A percentile compares a stretch with the other conserved stretches of the same genome.
These are phyloP conservation scores for Cyamopsis tetragonoloba DNA, from an alignment of 306 rosid species.

Conservation along the genomic window DNA sequence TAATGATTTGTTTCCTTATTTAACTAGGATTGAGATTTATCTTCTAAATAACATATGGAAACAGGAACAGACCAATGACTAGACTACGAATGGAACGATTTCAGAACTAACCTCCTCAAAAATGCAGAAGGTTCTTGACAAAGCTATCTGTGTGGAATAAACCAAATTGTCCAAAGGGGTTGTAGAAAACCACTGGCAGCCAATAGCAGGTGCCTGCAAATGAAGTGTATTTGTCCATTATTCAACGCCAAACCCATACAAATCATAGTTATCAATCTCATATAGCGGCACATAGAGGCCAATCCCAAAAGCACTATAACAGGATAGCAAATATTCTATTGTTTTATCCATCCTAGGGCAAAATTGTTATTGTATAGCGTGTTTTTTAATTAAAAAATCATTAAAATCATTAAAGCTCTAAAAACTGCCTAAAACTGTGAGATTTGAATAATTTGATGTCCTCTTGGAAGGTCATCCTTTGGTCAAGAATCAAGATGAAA, in stretches of 20 bases:
- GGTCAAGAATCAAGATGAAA: neutral
- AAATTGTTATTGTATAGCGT: neutral
- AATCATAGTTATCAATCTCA: too few relatives aligned
- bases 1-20: too few relatives aligned
- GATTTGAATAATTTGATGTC: too few relatives aligned
- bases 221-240: constrained; percentile 3
- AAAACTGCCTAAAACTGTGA: too few relatives aligned
- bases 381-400: too few relatives aligned
- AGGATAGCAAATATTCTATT: too few relatives aligned
- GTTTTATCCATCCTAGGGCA: neutral
- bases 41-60: constrained; percentile 10
- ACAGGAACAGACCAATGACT: constrained; percentile 23
- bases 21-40: too few relatives aligned
- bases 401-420: too few relatives aligned
- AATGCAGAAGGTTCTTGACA: constrained; percentile 83
- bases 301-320: too few relatives aligned
- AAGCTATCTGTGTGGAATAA: constrained; percentile 62
- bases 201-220: constrained; percentile 65
- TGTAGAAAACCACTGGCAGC: constrained; percentile 78
- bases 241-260: neutral
- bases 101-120: constrained; percentile 69
- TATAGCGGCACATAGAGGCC: too few relatives aligned
- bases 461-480: too few relatives aligned
- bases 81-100: constrained; percentile 6
- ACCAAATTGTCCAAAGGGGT: constrained; percentile 42